Evolutionary conservation across 306 rosid species (phyloP).

Genomic region (Macrotyloma uniflorum): DNA sequence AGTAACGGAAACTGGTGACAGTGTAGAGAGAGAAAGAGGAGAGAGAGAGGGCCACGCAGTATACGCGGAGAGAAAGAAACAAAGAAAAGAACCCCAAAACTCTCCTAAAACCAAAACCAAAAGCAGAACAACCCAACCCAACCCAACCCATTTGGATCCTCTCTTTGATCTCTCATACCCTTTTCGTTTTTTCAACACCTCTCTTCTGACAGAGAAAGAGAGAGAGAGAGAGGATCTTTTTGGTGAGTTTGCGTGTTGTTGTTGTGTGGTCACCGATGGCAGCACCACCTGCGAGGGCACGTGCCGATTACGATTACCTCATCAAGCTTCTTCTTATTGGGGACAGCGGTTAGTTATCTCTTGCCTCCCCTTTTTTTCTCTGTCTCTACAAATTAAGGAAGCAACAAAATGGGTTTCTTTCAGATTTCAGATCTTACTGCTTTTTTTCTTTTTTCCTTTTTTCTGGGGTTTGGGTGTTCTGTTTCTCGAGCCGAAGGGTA

Average conservation of each 20-base stretch:
- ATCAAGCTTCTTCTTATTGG: constrained; percentile 86
- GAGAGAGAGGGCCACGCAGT: constrained; percentile 17
- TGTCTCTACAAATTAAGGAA: neutral
- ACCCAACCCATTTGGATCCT: neutral
- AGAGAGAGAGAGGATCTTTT: constrained; percentile 10
- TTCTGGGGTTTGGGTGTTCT: neutral
- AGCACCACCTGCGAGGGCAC: constrained; percentile 71
- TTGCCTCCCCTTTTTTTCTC: neutral
- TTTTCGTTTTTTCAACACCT: neutral
- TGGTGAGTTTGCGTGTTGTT: neutral
- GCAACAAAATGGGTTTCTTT: neutral
- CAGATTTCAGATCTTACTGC: constrained; percentile 18
- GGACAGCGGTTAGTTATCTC: constrained; percentile 62
- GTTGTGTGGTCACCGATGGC: constrained; percentile 56
- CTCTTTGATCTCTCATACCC: constrained; percentile 15
- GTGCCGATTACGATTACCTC: constrained; percentile 78
- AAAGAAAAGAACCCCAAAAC: neutral
- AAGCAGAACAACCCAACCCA: neutral
- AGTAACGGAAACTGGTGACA: constrained; percentile 3
- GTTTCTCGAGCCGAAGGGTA: neutral
- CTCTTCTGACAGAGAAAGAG: neutral
- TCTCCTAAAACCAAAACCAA: constrained; percentile 7
- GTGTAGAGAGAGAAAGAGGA: constrained; percentile 1
- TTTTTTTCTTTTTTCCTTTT: neutral
- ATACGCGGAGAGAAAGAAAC: neutral